Conservation (phyloP, 768 basidiomycete genomes). For the Kwoniella europaea region DNA sequence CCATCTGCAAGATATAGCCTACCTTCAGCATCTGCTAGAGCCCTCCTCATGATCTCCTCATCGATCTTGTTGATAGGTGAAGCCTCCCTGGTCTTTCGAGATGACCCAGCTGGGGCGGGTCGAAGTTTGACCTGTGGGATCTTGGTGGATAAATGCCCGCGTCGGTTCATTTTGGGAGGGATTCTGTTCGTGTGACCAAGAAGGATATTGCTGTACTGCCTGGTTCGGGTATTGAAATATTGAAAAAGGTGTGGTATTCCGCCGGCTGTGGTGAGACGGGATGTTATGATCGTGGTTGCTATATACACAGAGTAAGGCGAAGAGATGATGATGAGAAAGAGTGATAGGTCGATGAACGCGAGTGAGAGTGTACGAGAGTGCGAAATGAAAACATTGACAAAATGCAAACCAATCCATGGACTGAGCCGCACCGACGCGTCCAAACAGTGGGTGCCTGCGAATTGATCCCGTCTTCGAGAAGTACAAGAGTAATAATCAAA, state of each 20-base stretch:
- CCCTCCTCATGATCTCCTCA: conserved; percentile 41
- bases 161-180: conserved; percentile 43
- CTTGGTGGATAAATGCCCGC: conserved; percentile 58
- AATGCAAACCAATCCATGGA: neutral
- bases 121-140: conserved; percentile 59
- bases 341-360: neutral
- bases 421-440: conserved; percentile 14
- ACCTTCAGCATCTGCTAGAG: conserved; percentile 44
- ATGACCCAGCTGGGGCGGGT: conserved; percentile 42
- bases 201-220: neutral
- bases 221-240: neutral
- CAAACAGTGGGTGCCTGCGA: conserved; percentile 8
- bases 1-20: neutral
- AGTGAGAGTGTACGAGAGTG: conserved; percentile 1
- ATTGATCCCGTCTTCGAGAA: conserved; percentile 19
- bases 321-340: neutral
- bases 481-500: neutral
- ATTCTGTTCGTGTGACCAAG: neutral
- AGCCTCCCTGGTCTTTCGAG: conserved; percentile 19
- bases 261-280: neutral
- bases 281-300: neutral
- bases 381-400: conserved; percentile 15
- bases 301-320: neutral
- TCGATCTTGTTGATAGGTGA: conserved; percentile 45
- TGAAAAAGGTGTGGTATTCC: too few relatives aligned